Percentiles rank a stretch among this genome's conserved stretches.
phyloP scores from a whole-genome alignment of 1,139 yeast genomes.

The Yamadazyma mexicana region DNA sequence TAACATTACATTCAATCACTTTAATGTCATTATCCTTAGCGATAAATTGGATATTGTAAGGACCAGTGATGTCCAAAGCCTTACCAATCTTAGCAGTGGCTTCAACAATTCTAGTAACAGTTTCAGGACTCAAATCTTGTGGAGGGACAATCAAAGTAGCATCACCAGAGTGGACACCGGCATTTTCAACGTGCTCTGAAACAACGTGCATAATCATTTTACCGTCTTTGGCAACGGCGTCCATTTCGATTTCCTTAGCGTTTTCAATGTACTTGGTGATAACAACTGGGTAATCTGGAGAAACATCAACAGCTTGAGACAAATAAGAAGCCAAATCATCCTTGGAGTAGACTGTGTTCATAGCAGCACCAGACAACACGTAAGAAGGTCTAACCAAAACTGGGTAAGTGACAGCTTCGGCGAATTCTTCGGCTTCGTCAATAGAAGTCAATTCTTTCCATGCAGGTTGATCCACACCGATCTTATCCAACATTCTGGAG shows the following conservation, averaged over 20 bases:
- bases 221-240: slow-evolving; percentile 96
- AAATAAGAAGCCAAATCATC: slow-evolving; percentile 87
- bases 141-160: slow-evolving; percentile 98
- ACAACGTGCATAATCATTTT: slow-evolving; percentile 95
- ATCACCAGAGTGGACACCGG: slow-evolving; percentile 99
- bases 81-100: slow-evolving; percentile 96
- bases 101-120: slow-evolving; percentile 85
- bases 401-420: slow-evolving; percentile 89
- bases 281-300: slow-evolving; percentile 97
- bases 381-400: slow-evolving; percentile 97
- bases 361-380: slow-evolving; percentile 97
- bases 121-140: slow-evolving; percentile 90
- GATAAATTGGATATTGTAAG: slow-evolving; percentile 94
- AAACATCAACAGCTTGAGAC: slow-evolving; percentile 94
- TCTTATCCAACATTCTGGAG: slow-evolving; percentile 94
- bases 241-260: slow-evolving; percentile 98
- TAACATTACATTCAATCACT: slow-evolving; percentile 97
- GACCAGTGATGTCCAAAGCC: slow-evolving; percentile 97
- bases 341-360: slow-evolving; percentile 92
- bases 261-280: slow-evolving; percentile 96
- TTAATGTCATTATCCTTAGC: slow-evolving; percentile 88
- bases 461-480: slow-evolving; percentile 98
- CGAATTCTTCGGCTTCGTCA: slow-evolving; percentile 91
- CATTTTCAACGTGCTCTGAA: slow-evolving; percentile 98
- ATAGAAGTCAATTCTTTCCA: slow-evolving; percentile 97